Conservation (phyloP, 2,329 filamentous ascomycete species). For the Aureobasidium sp. region DNA sequence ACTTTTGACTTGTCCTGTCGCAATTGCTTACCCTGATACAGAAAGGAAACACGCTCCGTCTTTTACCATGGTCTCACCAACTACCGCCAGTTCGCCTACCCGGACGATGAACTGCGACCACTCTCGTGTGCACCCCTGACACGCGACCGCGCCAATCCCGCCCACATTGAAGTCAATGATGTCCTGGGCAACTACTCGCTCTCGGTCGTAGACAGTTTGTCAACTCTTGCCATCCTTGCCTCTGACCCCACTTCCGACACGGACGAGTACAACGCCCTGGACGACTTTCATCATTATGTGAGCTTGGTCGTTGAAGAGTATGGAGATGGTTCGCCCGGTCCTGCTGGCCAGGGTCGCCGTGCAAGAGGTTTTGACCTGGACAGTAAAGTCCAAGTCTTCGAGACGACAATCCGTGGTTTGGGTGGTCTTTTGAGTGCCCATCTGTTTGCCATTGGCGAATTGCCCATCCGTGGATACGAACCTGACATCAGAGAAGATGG, state of each 20-base stretch:
- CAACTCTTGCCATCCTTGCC: conserved; percentile 85
- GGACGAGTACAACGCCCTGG: conserved; percentile 47
- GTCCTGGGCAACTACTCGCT: conserved; percentile 95
- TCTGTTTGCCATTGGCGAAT: conserved; percentile 81
- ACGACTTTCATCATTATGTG: conserved; percentile 71
- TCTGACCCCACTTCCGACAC: conserved; percentile 56
- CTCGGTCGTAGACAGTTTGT: conserved; percentile 90
- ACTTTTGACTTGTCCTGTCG: neutral
- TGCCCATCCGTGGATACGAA: conserved; percentile 76
- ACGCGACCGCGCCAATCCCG: conserved; percentile 71
- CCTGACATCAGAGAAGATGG: conserved; percentile 39
- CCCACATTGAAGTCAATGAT: conserved; percentile 84
- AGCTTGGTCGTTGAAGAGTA: conserved; percentile 71
- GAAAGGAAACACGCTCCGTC: conserved; percentile 55
- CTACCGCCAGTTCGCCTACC: conserved; percentile 90
- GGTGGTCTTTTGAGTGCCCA: conserved; percentile 90
- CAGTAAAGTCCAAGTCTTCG: conserved; percentile 97
- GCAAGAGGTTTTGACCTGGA: conserved; percentile 85
- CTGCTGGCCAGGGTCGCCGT: conserved; percentile 62
- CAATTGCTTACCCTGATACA: conserved; percentile 17
- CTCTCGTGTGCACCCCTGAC: conserved; percentile 77
- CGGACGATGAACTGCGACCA: conserved; percentile 89
- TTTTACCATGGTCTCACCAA: conserved; percentile 97
- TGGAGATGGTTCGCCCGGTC: conserved; percentile 70
- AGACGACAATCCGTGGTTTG: conserved; percentile 90